phyloP scores from a whole-genome alignment of 805 yeast genomes.

The Cyberlindnera misumaiensis region DNA sequence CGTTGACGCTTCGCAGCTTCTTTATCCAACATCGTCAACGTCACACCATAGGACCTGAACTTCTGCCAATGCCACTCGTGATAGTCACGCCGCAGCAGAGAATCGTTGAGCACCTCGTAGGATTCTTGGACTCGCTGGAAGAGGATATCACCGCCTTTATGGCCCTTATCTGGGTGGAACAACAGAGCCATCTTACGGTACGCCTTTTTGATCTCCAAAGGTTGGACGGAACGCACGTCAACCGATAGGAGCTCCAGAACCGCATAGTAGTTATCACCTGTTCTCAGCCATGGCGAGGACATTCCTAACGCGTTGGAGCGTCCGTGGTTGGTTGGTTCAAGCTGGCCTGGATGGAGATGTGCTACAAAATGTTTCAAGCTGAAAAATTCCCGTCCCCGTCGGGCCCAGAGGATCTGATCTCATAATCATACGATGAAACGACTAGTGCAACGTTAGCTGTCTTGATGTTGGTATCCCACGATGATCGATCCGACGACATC shows the following conservation, averaged over 20 bases:
- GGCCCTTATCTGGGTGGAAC: constrained; percentile 76
- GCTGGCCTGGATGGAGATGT: no score
- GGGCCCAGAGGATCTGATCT: no score
- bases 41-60: constrained; percentile 7
- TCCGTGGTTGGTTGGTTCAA: no score
- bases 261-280: constrained; percentile 43
- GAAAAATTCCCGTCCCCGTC: no score
- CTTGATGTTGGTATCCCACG: no score
- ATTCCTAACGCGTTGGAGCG: not conserved
- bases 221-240: constrained; percentile 29
- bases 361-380: no score
- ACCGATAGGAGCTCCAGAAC: constrained; percentile 48
- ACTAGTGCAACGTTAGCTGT: no score
- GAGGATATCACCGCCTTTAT: constrained; percentile 10
- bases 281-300: constrained; percentile 1
- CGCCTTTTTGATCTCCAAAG: constrained; percentile 60
- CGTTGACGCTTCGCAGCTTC: constrained; percentile 2
- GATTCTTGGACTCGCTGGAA: constrained; percentile 16
- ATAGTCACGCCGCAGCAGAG: not conserved
- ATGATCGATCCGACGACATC: no score
- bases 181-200: constrained; percentile 62
- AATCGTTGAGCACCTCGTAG: constrained; percentile 10
- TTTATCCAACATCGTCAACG: constrained; percentile 3
- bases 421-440: no score
- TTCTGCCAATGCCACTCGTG: constrained; percentile 14